A percentile compares a stretch with the other conserved stretches of the same genome.
These are phyloP conservation scores for Actinomortierella ambigua DNA, from an alignment of 371 early-diverging fungal species.

Conservation along the genomic window DNA sequence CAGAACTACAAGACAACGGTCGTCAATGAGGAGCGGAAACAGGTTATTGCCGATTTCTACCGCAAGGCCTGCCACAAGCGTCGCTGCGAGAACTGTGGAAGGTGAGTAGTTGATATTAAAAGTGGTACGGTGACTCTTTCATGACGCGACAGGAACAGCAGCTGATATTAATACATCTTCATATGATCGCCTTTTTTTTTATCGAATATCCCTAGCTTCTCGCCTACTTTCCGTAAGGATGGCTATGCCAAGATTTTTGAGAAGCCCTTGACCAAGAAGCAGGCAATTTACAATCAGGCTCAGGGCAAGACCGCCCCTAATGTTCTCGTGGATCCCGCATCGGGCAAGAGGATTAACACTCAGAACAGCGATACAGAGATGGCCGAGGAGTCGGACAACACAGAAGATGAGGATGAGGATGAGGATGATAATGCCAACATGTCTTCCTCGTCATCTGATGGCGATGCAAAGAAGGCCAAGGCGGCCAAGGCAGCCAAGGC, in stretches of 20 bases:
- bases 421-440: slow-evolving; percentile 44
- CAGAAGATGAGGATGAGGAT: slow-evolving; percentile 38
- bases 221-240: slow-evolving; percentile 85
- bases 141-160: background rate
- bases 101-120: slow-evolving; percentile 18
- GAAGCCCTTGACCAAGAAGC: slow-evolving; percentile 74
- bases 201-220: slow-evolving; percentile 51
- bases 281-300: slow-evolving; percentile 68
- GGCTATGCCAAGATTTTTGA: slow-evolving; percentile 89
- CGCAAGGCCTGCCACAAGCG: slow-evolving; percentile 53
- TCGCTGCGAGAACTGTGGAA: slow-evolving; percentile 83
- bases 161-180: background rate
- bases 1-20: slow-evolving; percentile 73
- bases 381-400: slow-evolving; percentile 21
- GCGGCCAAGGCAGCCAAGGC: slow-evolving; percentile 28
- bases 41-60: slow-evolving; percentile 78
- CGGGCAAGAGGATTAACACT: slow-evolving; percentile 11
- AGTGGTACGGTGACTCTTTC: background rate
- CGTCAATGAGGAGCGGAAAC: slow-evolving; percentile 77
- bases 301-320: slow-evolving; percentile 54
- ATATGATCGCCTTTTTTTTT: background rate
- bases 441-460: slow-evolving; percentile 45
- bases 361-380: slow-evolving; percentile 13
- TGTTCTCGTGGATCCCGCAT: slow-evolving; percentile 41
- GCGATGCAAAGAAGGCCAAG: slow-evolving; percentile 43